These are phyloP conservation scores for Phylloporus scabripes DNA, from an alignment of 768 basidiomycete genomes.

Conservation along the genomic window DNA sequence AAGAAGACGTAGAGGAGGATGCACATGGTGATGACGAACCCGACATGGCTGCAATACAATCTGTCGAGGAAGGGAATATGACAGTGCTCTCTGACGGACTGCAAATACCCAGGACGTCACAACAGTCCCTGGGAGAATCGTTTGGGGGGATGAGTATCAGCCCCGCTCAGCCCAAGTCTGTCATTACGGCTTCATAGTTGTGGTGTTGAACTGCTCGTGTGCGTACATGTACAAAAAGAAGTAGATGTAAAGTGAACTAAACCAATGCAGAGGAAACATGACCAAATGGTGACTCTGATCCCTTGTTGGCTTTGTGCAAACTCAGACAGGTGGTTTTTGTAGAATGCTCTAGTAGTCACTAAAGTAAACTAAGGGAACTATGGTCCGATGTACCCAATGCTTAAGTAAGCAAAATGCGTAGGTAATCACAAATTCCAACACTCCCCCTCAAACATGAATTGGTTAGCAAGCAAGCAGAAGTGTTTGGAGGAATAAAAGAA, in stretches of 20 bases:
- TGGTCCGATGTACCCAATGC: no score
- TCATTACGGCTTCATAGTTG: slow-evolving; percentile 8
- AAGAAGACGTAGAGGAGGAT: slow-evolving; percentile 47
- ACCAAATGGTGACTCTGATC: slow-evolving; percentile 11
- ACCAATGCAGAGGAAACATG: not conserved
- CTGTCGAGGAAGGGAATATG: not conserved
- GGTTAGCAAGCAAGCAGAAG: no score
- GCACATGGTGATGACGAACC: slow-evolving; percentile 27
- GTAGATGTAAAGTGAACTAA: no score
- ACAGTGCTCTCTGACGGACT: slow-evolving; percentile 14
- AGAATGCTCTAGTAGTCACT: no score
- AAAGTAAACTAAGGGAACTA: no score
- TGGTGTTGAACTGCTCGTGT: not conserved
- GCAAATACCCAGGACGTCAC: slow-evolving; percentile 17
- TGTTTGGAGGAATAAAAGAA: no score
- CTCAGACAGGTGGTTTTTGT: slow-evolving; percentile 7
- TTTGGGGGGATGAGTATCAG: slow-evolving; percentile 85
- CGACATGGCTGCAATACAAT: not conserved
- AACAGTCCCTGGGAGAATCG: slow-evolving; percentile 48
- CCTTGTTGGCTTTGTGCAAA: slow-evolving; percentile 12
- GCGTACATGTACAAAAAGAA: not conserved
- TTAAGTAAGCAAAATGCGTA: no score
- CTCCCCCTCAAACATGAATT: no score
- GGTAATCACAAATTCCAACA: no score
- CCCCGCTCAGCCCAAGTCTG: slow-evolving; percentile 30